phyloP scores from a whole-genome alignment of 1,139 yeast genomes.

The Hanseniaspora uvarum region DNA sequence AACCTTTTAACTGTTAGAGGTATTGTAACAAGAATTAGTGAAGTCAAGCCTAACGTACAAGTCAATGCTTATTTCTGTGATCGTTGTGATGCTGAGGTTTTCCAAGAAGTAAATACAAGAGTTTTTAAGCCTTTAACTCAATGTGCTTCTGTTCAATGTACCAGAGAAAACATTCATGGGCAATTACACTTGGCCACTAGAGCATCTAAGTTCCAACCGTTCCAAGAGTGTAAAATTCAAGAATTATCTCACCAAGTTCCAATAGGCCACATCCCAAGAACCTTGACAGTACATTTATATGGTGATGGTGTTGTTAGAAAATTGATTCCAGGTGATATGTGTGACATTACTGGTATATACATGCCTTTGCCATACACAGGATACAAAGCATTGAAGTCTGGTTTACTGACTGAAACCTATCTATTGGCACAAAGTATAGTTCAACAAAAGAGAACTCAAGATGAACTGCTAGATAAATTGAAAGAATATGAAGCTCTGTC shows the following conservation, averaged over 20 bases:
- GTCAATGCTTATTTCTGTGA: conserved; percentile 97
- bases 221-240: conserved; percentile 91
- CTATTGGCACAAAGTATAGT: conserved; percentile 75
- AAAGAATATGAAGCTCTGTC: conserved; percentile 12
- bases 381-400: conserved; percentile 82
- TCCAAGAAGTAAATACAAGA: conserved; percentile 82
- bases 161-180: conserved; percentile 71
- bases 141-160: conserved; percentile 76
- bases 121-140: conserved; percentile 77
- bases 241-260: conserved; percentile 96
- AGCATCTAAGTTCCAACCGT: conserved; percentile 88
- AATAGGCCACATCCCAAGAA: conserved; percentile 91
- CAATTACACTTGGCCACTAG: conserved; percentile 87
- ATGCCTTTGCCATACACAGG: conserved; percentile 95
- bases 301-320: conserved; percentile 74
- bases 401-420: conserved; percentile 86
- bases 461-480: conserved; percentile 11
- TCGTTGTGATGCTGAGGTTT: conserved; percentile 90
- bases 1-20: conserved; percentile 84
- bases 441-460: conserved; percentile 53
- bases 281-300: conserved; percentile 71
- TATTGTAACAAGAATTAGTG: conserved; percentile 88
- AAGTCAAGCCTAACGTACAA: conserved; percentile 83
- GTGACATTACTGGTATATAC: conserved; percentile 83
- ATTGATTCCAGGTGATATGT: conserved; percentile 88